phyloP scores from a whole-genome alignment of 1,284 basidiomycete genomes.

The Exobasidium cylindrosporum region DNA sequence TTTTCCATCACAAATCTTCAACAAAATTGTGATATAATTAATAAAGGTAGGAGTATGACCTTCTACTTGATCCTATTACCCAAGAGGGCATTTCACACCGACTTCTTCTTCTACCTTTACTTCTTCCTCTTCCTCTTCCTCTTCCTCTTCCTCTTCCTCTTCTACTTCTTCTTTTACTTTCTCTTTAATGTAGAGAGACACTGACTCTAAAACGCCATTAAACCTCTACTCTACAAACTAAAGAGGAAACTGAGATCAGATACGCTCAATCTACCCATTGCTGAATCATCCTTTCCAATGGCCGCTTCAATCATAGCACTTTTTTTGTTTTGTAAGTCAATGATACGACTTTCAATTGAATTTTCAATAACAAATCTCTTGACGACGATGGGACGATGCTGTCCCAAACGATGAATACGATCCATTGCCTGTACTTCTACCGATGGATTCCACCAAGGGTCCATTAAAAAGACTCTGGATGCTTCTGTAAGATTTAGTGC shows the following conservation, averaged over 20 bases:
- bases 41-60: too few relatives aligned
- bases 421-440: constrained; percentile 43
- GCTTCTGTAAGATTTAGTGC: constrained; percentile 60
- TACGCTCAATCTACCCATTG: constrained; percentile 53
- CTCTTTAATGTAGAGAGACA: constrained; percentile 14
- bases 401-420: constrained; percentile 74
- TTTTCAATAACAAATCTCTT: constrained; percentile 89
- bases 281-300: constrained; percentile 51
- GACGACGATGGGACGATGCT: constrained; percentile 85
- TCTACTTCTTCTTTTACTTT: constrained; percentile 15
- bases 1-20: too few relatives aligned
- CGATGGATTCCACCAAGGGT: constrained; percentile 55
- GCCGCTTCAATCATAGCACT: constrained; percentile 58
- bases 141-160: constrained; percentile 11
- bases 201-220: background rate
- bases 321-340: constrained; percentile 89
- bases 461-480: constrained; percentile 54
- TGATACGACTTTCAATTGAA: constrained; percentile 84
- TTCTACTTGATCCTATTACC: background rate
- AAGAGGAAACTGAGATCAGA: constrained; percentile 51
- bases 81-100: constrained; percentile 15
- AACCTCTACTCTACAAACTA: constrained; percentile 25
- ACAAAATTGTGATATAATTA: too few relatives aligned
- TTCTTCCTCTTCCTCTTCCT: background rate
- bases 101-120: constrained; percentile 18